Evolutionary conservation across 2,329 filamentous ascomycete genomes (phyloP).

Genomic region (Leptographium galeiforme): DNA sequence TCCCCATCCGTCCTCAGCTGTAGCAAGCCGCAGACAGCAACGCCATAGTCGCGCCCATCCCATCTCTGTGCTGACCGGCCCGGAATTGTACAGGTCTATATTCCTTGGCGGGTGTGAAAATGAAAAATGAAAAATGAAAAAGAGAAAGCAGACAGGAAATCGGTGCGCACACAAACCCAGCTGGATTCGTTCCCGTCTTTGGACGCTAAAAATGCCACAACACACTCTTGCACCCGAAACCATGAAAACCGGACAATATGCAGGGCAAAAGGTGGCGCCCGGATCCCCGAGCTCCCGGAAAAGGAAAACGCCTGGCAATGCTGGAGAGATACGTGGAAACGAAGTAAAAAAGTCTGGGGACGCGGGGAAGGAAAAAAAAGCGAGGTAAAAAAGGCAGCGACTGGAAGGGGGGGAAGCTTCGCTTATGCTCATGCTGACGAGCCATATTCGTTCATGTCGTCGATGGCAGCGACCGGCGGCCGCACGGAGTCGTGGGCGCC

Average conservation of each 20-base stretch:
- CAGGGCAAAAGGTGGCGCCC: background rate
- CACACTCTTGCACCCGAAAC: no score
- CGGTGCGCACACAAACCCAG: background rate
- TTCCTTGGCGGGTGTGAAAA: background rate
- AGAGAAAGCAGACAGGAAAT: background rate
- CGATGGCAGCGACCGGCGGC: constrained; percentile 34
- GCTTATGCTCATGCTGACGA: background rate
- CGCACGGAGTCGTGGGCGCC: constrained; percentile 39
- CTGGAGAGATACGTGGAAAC: background rate
- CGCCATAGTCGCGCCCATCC: background rate
- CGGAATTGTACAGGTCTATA: constrained; percentile 9
- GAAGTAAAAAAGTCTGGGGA: background rate
- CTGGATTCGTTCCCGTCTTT: background rate
- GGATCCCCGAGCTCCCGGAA: background rate
- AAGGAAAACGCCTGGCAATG: background rate
- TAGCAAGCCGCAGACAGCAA: background rate
- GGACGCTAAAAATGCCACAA: no score
- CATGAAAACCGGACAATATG: background rate
- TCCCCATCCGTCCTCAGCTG: background rate
- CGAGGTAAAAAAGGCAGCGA: background rate
- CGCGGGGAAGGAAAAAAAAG: background rate
- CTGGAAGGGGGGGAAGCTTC: background rate
- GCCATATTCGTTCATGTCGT: constrained; percentile 28
- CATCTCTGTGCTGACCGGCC: constrained; percentile 1
- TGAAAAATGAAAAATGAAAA: background rate